Conservation (phyloP, 257 asterid genomes). For the Rhazya stricta region DNA sequence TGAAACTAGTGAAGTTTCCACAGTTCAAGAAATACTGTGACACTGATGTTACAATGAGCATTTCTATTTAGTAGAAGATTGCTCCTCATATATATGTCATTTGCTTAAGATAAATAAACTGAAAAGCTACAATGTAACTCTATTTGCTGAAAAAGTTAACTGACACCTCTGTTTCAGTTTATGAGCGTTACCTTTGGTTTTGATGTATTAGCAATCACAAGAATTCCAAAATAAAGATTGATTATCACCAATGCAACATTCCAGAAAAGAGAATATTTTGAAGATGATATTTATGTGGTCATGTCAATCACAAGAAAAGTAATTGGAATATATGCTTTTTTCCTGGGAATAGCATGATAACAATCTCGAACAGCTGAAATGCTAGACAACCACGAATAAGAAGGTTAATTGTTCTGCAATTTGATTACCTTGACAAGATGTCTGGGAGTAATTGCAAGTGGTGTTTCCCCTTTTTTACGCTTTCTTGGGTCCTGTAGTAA, state of each 20-base stretch:
- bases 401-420: conserved; percentile 16
- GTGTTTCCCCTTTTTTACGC: conserved; percentile 55
- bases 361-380: not conserved
- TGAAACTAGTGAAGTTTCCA: not conserved
- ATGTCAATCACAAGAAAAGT: not conserved
- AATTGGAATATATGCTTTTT: not conserved
- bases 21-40: not conserved
- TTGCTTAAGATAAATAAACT: not conserved
- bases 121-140: not conserved
- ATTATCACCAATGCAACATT: not conserved
- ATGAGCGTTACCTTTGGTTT: not conserved
- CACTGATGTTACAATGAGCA: not conserved
- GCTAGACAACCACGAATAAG: conserved; percentile 1
- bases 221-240: not conserved
- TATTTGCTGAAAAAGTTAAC: conserved; percentile 2
- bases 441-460: conserved; percentile 60
- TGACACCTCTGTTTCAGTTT: not conserved
- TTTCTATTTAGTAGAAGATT: not conserved
- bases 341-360: conserved; percentile 2
- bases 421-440: conserved; percentile 46
- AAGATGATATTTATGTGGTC: not conserved
- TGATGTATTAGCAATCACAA: not conserved
- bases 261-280: conserved; percentile 1
- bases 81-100: not conserved
- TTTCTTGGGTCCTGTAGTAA: conserved; percentile 57